Base-by-base conservation (phyloP, 345 rosid species). In the Mangifera indica region DNA sequence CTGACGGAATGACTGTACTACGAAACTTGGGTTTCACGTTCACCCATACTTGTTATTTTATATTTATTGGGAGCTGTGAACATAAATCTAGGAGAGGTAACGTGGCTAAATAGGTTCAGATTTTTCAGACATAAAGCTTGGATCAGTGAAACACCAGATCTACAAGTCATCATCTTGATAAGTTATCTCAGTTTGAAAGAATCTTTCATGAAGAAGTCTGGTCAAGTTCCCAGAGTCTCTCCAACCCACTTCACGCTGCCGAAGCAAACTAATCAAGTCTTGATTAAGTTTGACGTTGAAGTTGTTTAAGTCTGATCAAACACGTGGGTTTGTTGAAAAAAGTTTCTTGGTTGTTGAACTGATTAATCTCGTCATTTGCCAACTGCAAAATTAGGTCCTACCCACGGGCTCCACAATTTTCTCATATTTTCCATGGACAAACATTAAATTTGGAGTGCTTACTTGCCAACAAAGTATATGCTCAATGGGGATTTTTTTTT, bases 351-450 rank as follows among this genome's bases (percentile, higher is more conserved):
- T 20, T 0, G 34, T 21, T 67, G 46, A 54, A 54, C 34, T 3
- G 42, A 58, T 32, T 49, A 46, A 60, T 58, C 0, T 26, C 22
- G 15, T 26, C 74, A 7, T 60, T 66, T 71, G 49, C 49, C 49
- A 48, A 60, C 67, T 1, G 22, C 59, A 48, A 60, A 60, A 56
- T 29, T n/a, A 1, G 59, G 59, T 20, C 67, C 59, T 48, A 48
- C 74, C 74, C 74, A 71, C 48, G 66, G 32, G 66, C 64, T 59
- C 51, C 40, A 4, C 32, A 2, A 13, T 11, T 58, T 24, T 57
- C 17, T 25, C 55, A 7, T 58, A 10, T 25, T n/a, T 69, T 7
- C 6, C 18, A 3, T 17, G 26, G 6, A 54, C 1, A 34, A 11
- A 12, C 25, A n/a, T 25, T 18, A 0, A 12, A 51, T n/a, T n/a